Percentiles rank a stretch among this genome's conserved stretches.
These are phyloP conservation scores for Candida berthetii DNA, from an alignment of 805 yeast genomes.

Conservation along the genomic window DNA sequence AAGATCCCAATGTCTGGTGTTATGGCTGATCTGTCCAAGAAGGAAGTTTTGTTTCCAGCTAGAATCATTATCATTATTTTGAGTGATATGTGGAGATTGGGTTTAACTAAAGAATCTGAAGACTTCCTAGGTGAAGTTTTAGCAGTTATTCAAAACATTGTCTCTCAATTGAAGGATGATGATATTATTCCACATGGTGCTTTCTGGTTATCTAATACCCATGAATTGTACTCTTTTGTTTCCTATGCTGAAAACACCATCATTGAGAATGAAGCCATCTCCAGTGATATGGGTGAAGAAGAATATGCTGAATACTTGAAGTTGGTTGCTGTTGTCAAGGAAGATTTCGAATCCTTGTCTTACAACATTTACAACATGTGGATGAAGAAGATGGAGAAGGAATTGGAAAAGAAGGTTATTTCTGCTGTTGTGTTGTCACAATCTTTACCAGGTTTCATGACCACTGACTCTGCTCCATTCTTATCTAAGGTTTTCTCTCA, in stretches of 20 bases:
- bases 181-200: conserved; percentile 90
- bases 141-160: conserved; percentile 79
- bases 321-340: conserved; percentile 85
- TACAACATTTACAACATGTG: conserved; percentile 94
- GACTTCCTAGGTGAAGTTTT: conserved; percentile 84
- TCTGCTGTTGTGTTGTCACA: conserved; percentile 95
- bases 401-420: conserved; percentile 83
- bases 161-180: conserved; percentile 73
- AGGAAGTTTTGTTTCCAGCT: conserved; percentile 94
- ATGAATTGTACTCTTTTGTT: conserved; percentile 91
- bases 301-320: conserved; percentile 89
- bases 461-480: conserved; percentile 75
- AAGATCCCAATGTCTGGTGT: conserved; percentile 83
- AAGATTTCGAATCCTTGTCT: conserved; percentile 88
- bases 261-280: conserved; percentile 70
- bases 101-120: conserved; percentile 88
- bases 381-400: conserved; percentile 93
- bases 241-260: conserved; percentile 92
- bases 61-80: conserved; percentile 87
- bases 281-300: conserved; percentile 79
- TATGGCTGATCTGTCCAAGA: conserved; percentile 74
- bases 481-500: conserved; percentile 76
- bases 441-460: conserved; percentile 92
- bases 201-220: conserved; percentile 95
- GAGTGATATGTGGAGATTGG: conserved; percentile 98